Evolutionary conservation across 371 early-diverging fungal species (phyloP).

Genomic region (Mucor saturninus): DNA sequence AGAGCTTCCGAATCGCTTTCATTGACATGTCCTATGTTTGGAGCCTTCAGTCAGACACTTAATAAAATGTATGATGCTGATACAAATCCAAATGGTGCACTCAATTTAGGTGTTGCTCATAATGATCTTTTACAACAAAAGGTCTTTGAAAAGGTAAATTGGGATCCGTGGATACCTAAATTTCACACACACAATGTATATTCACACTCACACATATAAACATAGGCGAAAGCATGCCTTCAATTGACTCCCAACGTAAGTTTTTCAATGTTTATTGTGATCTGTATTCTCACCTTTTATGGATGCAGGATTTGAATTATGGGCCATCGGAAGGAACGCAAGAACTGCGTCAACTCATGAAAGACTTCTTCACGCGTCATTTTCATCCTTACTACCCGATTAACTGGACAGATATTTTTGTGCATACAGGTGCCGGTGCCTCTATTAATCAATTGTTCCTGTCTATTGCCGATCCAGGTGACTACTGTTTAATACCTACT

Average conservation of each 20-base stretch:
- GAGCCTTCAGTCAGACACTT: background rate
- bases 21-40: constrained; percentile 12
- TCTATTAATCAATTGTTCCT: constrained; percentile 65
- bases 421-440: constrained; percentile 73
- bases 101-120: constrained; percentile 79
- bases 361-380: constrained; percentile 63
- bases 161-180: too few relatives aligned
- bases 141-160: constrained; percentile 51
- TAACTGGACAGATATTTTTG: constrained; percentile 55
- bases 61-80: constrained; percentile 22
- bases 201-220: background rate
- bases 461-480: constrained; percentile 71
- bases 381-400: constrained; percentile 56
- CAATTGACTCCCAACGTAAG: constrained; percentile 11
- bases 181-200: too few relatives aligned
- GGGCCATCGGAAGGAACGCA: constrained; percentile 58
- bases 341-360: constrained; percentile 55
- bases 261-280: too few relatives aligned
- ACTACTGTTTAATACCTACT: constrained; percentile 70
- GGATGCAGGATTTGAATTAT: constrained; percentile 49
- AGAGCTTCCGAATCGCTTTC: constrained; percentile 15
- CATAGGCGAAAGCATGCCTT: constrained; percentile 10
- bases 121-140: constrained; percentile 63
- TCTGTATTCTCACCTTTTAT: background rate
- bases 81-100: constrained; percentile 62